These are phyloP conservation scores for Lepidium aucheri DNA, from an alignment of 345 rosid species.

Conservation along the genomic window DNA sequence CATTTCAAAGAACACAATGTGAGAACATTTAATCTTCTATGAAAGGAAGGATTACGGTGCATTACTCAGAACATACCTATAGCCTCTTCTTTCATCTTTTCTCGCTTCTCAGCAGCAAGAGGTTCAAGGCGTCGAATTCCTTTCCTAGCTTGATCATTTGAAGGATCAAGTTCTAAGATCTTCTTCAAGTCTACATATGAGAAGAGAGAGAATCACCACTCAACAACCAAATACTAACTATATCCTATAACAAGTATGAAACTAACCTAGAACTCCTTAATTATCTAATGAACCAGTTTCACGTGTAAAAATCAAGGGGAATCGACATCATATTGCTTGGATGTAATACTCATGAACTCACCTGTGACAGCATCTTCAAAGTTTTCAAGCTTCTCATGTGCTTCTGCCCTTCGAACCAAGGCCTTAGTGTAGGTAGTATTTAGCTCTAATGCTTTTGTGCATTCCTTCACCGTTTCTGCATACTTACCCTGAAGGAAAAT, in stretches of 20 bases:
- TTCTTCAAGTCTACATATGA: constrained; percentile 63
- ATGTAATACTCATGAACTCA: constrained; percentile 19
- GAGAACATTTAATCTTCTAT: not conserved
- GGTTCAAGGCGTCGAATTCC: constrained; percentile 67
- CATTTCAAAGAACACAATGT: not conserved
- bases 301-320: not conserved
- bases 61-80: constrained; percentile 44
- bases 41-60: no score
- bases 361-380: constrained; percentile 88
- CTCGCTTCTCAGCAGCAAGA: constrained; percentile 80
- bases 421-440: constrained; percentile 76
- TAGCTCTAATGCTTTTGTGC: constrained; percentile 72
- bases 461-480: constrained; percentile 76
- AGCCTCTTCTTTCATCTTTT: constrained; percentile 99
- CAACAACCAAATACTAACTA: not conserved
- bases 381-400: constrained; percentile 80
- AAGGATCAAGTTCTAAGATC: constrained; percentile 73
- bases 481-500: constrained; percentile 45
- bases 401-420: constrained; percentile 72
- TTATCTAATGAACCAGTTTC: not conserved
- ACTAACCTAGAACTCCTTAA: not conserved
- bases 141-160: constrained; percentile 66
- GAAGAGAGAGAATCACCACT: not conserved
- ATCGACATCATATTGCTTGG: not conserved
- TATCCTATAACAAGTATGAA: not conserved